Evolutionary conservation across 169 alveolate genomes (phyloP), one percentile per base, ranked within the genome.

Genomic region (Cryptosporidium sp.): DNA sequence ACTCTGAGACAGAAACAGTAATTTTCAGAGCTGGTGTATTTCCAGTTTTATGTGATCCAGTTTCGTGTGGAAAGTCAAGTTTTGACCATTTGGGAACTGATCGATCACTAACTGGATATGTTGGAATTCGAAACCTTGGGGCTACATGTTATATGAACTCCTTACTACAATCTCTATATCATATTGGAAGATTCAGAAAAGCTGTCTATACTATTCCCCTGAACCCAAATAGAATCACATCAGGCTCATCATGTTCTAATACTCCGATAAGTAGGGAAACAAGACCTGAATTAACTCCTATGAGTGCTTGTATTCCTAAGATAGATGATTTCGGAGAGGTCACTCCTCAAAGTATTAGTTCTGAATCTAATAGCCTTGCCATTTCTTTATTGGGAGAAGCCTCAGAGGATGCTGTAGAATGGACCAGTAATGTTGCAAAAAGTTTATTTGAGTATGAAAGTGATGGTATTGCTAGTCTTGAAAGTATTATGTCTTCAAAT

Each of bases 61-160:
- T 31, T 26, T 61, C 68, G 3, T 61, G 12, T 12, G 89, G 89
- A 4, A 60, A 65, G 23, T 52, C 75, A 6, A 65, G 18, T 33
- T 9, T 80, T 37, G 89, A 80, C 31, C 44, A 16, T 26, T 42
- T 80, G 1, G 75, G 89, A n/a, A 80, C 89, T 8, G 89, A 80
- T 5, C 62, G 89, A 5, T 80, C 89, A 18, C 37, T 45, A 7
- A 96, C 98, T 16, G 99, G 99, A 1, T 97, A 93, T 91, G 99
- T 97, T 23, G 99, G 99, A 2, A 73, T 97, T 56, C 95, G 96
- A 72, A 98, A 97, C 91, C 97, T 97, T 61, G 99, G 99, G 10
- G 98, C 99, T 69, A 98, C 99, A 14, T 99, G 99, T 94, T 99
- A 99, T 92, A 97, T 99, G 99, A 99, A 98, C 92, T 98, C 99